Base-by-base conservation (phyloP, 2,329 filamentous ascomycete genomes). In the Talaromyces piceae region DNA sequence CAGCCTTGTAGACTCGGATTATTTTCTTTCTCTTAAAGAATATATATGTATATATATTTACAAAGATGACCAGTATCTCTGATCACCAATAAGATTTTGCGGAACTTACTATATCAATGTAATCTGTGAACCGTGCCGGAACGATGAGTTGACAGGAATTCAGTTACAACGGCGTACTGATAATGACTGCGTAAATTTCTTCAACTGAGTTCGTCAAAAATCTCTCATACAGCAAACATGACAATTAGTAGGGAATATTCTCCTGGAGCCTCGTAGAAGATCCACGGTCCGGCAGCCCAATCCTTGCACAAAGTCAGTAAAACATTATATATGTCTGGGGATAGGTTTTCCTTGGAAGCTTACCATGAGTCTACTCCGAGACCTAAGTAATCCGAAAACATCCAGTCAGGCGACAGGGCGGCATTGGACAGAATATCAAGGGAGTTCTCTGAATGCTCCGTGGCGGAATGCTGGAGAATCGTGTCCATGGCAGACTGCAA, bases 401-500 rank as follows among this genome's bases (percentile, higher is more conserved):
- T 27, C 50, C 50, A 52, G 23, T 52, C 50, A 6, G 50, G 45
- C 8, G 45, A 33, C n/a, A 49, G 6, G 5, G 50, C 23, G 11
- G 50, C 27, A n/a, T 41, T 20, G 22, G 45, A 39, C n/a, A n/a
- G n/a, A 25, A 52, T 49, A 9, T 49, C 45, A 13, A 52, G 18
- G 5, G 50, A 39, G 28, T 23, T 52, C 28, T 52, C 45, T 9
- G 50, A 31, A 2, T 52, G 50, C 18, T 26, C 27, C 2, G 50
- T 30, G 45, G 22, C 27, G 13, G 45, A 31, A 11, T 45, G 50
- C n/a, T 33, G 25, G n/a, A 52, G 45, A 26, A 52, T 52, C 4
- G 50, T 52, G 41, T 52, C 50, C 50, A 52, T 52, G 39, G 50
- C 50, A 30, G 50, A 52, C 28, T 52, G 50, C 16, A 52, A 23